phyloP scores from a whole-genome alignment of 306 rosid genomes.

The Lathyrus aphaca region DNA sequence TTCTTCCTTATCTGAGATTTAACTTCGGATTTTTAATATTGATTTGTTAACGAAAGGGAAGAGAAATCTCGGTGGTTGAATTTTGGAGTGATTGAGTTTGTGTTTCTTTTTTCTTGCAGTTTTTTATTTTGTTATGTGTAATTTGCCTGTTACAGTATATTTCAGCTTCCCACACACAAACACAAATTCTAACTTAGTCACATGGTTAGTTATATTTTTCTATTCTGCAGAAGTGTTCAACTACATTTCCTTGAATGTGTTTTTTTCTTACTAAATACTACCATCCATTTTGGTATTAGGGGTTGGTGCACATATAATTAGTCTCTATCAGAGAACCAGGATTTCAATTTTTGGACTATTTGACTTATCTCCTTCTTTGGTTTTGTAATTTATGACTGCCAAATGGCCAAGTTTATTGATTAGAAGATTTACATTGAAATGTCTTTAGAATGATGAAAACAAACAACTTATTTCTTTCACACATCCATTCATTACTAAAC shows the following conservation, averaged over 20 bases:
- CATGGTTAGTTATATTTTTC: neutral
- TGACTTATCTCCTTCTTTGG: slow-evolving; percentile 17
- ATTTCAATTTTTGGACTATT: slow-evolving; percentile 15
- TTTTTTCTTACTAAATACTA: neutral
- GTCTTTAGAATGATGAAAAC: slow-evolving; percentile 28
- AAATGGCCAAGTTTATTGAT: slow-evolving; percentile 23
- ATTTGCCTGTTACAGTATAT: slow-evolving; percentile 2
- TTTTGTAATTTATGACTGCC: slow-evolving; percentile 17
- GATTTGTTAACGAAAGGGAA: slow-evolving; percentile 23
- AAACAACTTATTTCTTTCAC: slow-evolving; percentile 8
- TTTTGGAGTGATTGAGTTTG: neutral
- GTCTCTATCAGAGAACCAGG: slow-evolving; percentile 5
- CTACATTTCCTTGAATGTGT: slow-evolving; percentile 1
- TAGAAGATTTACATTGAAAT: neutral
- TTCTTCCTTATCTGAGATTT: neutral
- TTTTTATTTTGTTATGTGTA: slow-evolving; percentile 5
- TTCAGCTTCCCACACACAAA: neutral
- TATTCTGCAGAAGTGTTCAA: neutral
- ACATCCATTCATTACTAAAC: neutral
- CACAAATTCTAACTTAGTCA: slow-evolving; percentile 2
- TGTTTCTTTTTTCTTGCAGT: neutral
- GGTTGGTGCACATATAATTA: slow-evolving; percentile 2
- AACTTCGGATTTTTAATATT: slow-evolving; percentile 5
- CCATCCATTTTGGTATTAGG: slow-evolving; percentile 23
- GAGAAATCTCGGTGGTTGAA: slow-evolving; percentile 23